Evolutionary conservation across 257 asterid species (phyloP).

Genomic region (Rubia yunnanensis): DNA sequence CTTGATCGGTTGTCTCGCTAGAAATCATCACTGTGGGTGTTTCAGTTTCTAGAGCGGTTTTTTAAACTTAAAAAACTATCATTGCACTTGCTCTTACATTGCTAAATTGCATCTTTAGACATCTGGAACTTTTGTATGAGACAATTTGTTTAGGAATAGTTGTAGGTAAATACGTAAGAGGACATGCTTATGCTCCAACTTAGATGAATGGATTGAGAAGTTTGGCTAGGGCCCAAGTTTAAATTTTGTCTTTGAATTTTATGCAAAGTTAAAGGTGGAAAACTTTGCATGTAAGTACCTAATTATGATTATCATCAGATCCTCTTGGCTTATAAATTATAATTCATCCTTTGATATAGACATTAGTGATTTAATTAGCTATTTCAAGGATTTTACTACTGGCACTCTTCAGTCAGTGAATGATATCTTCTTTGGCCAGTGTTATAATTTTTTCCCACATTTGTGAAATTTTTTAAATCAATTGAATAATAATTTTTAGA

Average conservation of each 20-base stretch:
- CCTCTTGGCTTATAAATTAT: neutral
- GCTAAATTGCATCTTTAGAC: neutral
- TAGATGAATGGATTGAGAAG: neutral
- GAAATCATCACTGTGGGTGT: too few relatives aligned
- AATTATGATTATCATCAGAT: neutral
- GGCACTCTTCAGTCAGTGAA: neutral
- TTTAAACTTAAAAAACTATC: too few relatives aligned
- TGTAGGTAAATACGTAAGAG: neutral
- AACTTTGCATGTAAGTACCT: conserved; percentile 78
- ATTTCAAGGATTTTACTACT: neutral
- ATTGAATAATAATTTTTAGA: conserved; percentile 38
- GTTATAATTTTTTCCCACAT: neutral
- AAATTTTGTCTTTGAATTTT: too few relatives aligned
- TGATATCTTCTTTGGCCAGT: neutral
- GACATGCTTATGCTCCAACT: neutral
- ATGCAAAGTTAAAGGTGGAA: too few relatives aligned
- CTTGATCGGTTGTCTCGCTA: too few relatives aligned
- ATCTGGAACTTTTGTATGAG: neutral
- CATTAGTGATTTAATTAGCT: neutral
- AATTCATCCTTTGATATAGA: too few relatives aligned
- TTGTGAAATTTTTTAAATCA: conserved; percentile 13
- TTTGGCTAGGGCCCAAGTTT: too few relatives aligned
- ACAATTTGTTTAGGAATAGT: too few relatives aligned
- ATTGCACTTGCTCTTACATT: too few relatives aligned
- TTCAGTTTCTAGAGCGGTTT: too few relatives aligned